Evolutionary conservation across 1,139 yeast species (phyloP).

Genomic region (Yamadazyma dushanensis): DNA sequence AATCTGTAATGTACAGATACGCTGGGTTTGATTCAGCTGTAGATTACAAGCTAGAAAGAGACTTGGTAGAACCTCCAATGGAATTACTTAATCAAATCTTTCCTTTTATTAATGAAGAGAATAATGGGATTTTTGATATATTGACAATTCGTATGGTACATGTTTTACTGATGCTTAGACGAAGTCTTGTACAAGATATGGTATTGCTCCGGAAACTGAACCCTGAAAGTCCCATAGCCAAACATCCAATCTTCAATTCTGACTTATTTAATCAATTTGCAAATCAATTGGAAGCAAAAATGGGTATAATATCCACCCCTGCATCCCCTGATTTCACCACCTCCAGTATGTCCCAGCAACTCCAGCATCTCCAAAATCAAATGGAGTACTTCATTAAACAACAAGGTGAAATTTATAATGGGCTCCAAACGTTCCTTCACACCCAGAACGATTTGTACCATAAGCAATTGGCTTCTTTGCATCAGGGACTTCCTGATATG

Average conservation of each 20-base stretch:
- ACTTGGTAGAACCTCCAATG: conserved; percentile 28
- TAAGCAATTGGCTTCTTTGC: conserved; percentile 21
- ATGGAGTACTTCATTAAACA: conserved; percentile 18
- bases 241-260: conserved; percentile 29
- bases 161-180: conserved; percentile 24
- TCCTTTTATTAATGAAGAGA: conserved; percentile 27
- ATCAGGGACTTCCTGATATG: background rate
- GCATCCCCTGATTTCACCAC: background rate
- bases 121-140: conserved; percentile 14
- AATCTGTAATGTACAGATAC: conserved; percentile 17
- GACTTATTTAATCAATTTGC: conserved; percentile 23
- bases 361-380: conserved; percentile 19
- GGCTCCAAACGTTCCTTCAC: conserved; percentile 19
- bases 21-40: conserved; percentile 27
- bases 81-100: conserved; percentile 28
- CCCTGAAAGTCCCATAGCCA: conserved; percentile 28
- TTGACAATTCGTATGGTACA: conserved; percentile 18
- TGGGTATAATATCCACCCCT: conserved; percentile 8
- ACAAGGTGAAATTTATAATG: conserved; percentile 17
- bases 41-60: conserved; percentile 23
- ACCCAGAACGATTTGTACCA: conserved; percentile 22
- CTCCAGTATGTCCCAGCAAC: conserved; percentile 9
- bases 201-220: conserved; percentile 24
- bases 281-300: conserved; percentile 15
- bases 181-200: conserved; percentile 36